Evolutionary conservation across 1,284 basidiomycete genomes (phyloP).

Genomic region (Clitocybe nebularis): DNA sequence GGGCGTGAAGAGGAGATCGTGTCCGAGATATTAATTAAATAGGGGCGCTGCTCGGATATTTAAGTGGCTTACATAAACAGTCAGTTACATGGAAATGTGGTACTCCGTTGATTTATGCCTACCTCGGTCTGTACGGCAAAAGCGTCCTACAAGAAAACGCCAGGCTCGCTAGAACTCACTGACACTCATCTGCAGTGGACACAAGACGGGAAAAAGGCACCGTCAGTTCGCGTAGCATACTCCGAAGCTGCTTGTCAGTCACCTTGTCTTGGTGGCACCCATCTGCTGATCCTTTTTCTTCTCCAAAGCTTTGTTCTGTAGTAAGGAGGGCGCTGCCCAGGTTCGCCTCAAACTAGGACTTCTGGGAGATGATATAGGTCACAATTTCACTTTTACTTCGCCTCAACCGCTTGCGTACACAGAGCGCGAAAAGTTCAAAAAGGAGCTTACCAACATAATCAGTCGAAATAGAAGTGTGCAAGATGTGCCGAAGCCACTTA

Average conservation of each 20-base stretch:
- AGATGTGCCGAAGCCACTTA: slow-evolving; percentile 25
- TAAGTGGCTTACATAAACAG: slow-evolving; percentile 20
- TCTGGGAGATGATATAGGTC: slow-evolving; percentile 60
- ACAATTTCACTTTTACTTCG: slow-evolving; percentile 77
- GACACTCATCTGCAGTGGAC: slow-evolving; percentile 69
- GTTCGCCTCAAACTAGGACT: slow-evolving; percentile 72
- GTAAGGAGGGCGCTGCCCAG: slow-evolving; percentile 74
- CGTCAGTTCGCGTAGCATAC: slow-evolving; percentile 58
- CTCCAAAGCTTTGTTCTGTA: slow-evolving; percentile 69
- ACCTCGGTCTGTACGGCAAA: slow-evolving; percentile 61
- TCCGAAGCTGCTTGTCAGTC: slow-evolving; percentile 61
- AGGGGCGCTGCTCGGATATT: too few relatives aligned
- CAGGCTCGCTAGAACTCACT: slow-evolving; percentile 69
- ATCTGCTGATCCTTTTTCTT: slow-evolving; percentile 4
- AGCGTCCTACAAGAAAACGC: slow-evolving; percentile 76
- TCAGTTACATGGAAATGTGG: slow-evolving; percentile 2
- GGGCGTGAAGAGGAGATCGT: slow-evolving; percentile 4
- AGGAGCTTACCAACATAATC: slow-evolving; percentile 70
- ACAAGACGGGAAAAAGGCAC: slow-evolving; percentile 57
- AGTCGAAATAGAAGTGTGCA: slow-evolving; percentile 54
- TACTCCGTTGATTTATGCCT: slow-evolving; percentile 35
- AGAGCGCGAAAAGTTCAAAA: slow-evolving; percentile 79
- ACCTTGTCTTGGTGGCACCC: not conserved
- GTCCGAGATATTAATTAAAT: slow-evolving; percentile 12
- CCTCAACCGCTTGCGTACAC: slow-evolving; percentile 53